Conservation (phyloP, 1,139 yeast species). For the Hyphopichia burtonii region DNA sequence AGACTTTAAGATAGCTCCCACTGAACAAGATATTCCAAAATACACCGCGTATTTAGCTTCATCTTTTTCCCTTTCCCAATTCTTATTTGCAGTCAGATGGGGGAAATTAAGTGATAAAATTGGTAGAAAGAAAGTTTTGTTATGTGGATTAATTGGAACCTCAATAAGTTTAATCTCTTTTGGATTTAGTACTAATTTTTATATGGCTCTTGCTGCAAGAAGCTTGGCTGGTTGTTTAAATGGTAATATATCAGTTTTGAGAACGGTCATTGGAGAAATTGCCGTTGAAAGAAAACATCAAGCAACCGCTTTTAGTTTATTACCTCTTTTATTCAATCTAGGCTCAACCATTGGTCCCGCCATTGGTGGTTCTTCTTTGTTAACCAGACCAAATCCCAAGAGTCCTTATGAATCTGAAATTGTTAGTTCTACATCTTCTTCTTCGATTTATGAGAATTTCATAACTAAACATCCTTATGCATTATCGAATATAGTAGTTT, state of each 20-base stretch:
- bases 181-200: conserved; percentile 35
- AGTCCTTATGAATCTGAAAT: conserved; percentile 5
- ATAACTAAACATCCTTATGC: conserved; percentile 54
- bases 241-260: conserved; percentile 37
- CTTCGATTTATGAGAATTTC: conserved; percentile 22
- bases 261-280: conserved; percentile 40
- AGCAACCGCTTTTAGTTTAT: conserved; percentile 35
- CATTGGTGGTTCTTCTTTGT: conserved; percentile 47
- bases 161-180: conserved; percentile 26
- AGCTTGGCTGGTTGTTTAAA: conserved; percentile 33
- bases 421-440: not conserved
- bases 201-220: conserved; percentile 33
- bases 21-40: conserved; percentile 32
- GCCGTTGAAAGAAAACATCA: conserved; percentile 37
- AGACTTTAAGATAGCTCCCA: conserved; percentile 35
- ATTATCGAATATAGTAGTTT: conserved; percentile 57
- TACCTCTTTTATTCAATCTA: conserved; percentile 35
- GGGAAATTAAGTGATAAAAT: conserved; percentile 31
- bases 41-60: conserved; percentile 40
- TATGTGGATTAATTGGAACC: conserved; percentile 33
- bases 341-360: conserved; percentile 53
- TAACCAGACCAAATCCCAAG: conserved; percentile 28
- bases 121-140: conserved; percentile 33
- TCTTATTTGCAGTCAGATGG: conserved; percentile 37
- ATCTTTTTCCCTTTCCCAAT: conserved; percentile 37